Percentiles rank a stretch among this genome's conserved stretches.
Evolutionary conservation across 345 rosid species (phyloP).

Genomic region (Sisymbrium irio): DNA sequence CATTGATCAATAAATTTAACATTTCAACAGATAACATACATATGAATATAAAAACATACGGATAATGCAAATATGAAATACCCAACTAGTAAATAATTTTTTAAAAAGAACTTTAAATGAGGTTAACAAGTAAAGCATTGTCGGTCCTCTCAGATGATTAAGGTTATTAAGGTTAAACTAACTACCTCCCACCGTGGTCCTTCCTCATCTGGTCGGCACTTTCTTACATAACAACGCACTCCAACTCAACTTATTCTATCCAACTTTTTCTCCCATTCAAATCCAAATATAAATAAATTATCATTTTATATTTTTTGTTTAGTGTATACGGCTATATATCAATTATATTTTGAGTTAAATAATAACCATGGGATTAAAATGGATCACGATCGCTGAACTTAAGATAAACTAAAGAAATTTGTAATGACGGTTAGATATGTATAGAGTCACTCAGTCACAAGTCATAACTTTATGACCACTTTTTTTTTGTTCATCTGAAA

Average conservation of each 20-base stretch:
- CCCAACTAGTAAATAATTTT: background rate
- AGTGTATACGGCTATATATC: background rate
- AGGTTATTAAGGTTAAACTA: slow-evolving; percentile 11
- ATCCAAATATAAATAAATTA: background rate
- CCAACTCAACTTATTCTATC: slow-evolving; percentile 4
- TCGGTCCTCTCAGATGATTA: slow-evolving; percentile 14
- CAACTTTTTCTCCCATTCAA: slow-evolving; percentile 18
- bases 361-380: slow-evolving; percentile 4
- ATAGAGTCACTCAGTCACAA: slow-evolving; percentile 29
- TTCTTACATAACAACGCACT: slow-evolving; percentile 24
- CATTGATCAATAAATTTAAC: too few species aligned
- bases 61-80: background rate
- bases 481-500: background rate
- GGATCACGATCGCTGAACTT: slow-evolving; percentile 15
- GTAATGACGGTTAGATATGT: slow-evolving; percentile 28
- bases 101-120: background rate
- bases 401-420: slow-evolving; percentile 21
- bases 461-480: slow-evolving; percentile 1
- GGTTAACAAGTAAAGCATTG: background rate
- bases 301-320: background rate
- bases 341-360: slow-evolving; percentile 2
- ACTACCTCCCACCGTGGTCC: slow-evolving; percentile 1
- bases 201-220: slow-evolving; percentile 28
- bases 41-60: background rate
- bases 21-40: background rate